Conservation (phyloP, 495 filamentous ascomycete genomes). For the Clohesyomyces aquaticus region DNA sequence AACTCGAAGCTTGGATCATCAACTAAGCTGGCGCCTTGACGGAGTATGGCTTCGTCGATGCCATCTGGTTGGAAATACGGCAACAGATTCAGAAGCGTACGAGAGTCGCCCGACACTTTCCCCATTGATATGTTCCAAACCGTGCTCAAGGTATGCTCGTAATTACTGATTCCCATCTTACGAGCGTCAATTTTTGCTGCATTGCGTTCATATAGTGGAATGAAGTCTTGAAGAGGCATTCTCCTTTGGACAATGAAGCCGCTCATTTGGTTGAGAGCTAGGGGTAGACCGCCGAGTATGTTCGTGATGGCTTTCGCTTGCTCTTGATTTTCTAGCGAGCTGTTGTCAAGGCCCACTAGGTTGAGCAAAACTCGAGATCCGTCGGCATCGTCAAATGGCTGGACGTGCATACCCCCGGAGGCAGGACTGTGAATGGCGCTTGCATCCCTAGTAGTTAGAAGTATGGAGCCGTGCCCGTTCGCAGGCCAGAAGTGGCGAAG, state of each 20-base stretch:
- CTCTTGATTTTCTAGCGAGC: slow-evolving; percentile 4
- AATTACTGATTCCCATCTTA: slow-evolving; percentile 32
- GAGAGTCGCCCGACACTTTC: slow-evolving; percentile 25
- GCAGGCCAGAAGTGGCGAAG: slow-evolving; percentile 31
- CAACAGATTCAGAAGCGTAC: slow-evolving; percentile 33
- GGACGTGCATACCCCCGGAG: slow-evolving; percentile 10
- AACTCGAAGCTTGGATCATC: slow-evolving; percentile 7
- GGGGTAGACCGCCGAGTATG: slow-evolving; percentile 39
- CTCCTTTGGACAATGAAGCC: slow-evolving; percentile 38
- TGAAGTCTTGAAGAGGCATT: slow-evolving; percentile 35
- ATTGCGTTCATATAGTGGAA: slow-evolving; percentile 42
- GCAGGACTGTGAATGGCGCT: slow-evolving; percentile 27
- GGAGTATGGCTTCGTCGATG: slow-evolving; percentile 39
- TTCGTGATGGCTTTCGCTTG: slow-evolving; percentile 22
- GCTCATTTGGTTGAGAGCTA: slow-evolving; percentile 42
- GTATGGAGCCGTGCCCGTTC: slow-evolving; percentile 28
- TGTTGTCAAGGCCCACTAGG: slow-evolving; percentile 26
- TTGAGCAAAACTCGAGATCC: slow-evolving; percentile 29
- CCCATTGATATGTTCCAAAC: slow-evolving; percentile 38
- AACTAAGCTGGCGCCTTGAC: slow-evolving; percentile 11
- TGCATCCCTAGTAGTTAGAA: slow-evolving; percentile 35
- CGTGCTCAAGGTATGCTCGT: slow-evolving; percentile 42
- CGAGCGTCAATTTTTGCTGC: slow-evolving; percentile 40
- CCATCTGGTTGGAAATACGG: slow-evolving; percentile 44
- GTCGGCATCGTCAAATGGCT: slow-evolving; percentile 30